Percentiles rank a stretch among this genome's conserved stretches.
These are phyloP conservation scores for Neocucurbitaria cava DNA, from an alignment of 2,329 filamentous ascomycete species.

Conservation along the genomic window DNA sequence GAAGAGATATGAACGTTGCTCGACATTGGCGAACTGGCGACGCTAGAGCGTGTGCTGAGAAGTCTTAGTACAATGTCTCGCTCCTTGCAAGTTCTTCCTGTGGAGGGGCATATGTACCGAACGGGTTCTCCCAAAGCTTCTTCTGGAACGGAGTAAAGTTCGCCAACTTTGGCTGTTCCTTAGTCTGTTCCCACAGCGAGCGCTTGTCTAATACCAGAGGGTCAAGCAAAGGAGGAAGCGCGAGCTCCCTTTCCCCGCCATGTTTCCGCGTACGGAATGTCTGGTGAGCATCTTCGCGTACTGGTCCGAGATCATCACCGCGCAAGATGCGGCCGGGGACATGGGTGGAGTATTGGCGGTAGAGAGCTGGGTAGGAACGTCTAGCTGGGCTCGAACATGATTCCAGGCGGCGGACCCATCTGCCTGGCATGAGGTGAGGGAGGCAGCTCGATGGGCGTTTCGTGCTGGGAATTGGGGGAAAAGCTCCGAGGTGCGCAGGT, in stretches of 20 bases:
- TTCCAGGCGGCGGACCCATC: conserved; percentile 23
- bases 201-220: conserved; percentile 48
- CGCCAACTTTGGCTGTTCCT: conserved; percentile 50
- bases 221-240: conserved; percentile 59
- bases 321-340: conserved; percentile 12
- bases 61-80: conserved; percentile 6
- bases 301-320: conserved; percentile 38
- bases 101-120: conserved; percentile 55
- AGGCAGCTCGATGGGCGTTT: neutral
- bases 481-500: conserved; percentile 13
- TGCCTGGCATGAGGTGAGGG: conserved; percentile 37
- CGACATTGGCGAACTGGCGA: conserved; percentile 65
- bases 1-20: conserved; percentile 59
- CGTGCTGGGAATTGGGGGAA: conserved; percentile 2
- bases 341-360: conserved; percentile 19
- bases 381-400: conserved; percentile 26
- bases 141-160: conserved; percentile 61
- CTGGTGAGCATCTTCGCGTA: conserved; percentile 37
- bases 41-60: conserved; percentile 66
- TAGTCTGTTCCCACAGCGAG: conserved; percentile 49
- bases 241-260: conserved; percentile 46
- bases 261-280: conserved; percentile 45
- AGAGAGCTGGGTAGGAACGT: conserved; percentile 7
- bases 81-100: neutral
- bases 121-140: conserved; percentile 68